Evolutionary conservation across 495 filamentous ascomycete genomes (phyloP).

Genomic region (Tuber calosporum): DNA sequence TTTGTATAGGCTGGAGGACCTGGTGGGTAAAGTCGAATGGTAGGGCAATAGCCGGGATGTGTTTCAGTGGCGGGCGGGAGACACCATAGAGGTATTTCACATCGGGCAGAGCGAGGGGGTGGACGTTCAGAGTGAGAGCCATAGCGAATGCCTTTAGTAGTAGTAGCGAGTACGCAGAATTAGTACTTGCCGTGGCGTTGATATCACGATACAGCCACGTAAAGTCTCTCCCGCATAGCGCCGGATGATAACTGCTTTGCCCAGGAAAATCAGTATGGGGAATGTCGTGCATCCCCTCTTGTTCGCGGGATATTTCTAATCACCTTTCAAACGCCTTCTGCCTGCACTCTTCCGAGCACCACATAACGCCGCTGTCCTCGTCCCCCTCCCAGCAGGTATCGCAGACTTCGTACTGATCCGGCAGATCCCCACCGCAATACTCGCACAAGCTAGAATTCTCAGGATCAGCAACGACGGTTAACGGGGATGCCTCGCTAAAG

Average conservation of each 20-base stretch:
- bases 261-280: conserved; percentile 9
- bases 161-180: conserved; percentile 56
- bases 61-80: conserved; percentile 22
- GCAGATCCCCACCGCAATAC: conserved; percentile 33
- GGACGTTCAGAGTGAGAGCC: conserved; percentile 68
- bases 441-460: conserved; percentile 39
- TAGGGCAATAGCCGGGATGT: conserved; percentile 48
- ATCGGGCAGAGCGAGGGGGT: conserved; percentile 76
- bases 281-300: background rate
- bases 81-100: conserved; percentile 94
- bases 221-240: conserved; percentile 76
- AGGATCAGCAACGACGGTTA: conserved; percentile 55
- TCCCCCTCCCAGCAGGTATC: conserved; percentile 37
- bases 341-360: conserved; percentile 71
- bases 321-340: conserved; percentile 54
- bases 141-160: conserved; percentile 75
- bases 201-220: conserved; percentile 63
- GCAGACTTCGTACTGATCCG: conserved; percentile 54
- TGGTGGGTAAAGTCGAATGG: conserved; percentile 86
- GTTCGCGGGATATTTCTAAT: background rate
- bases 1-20: conserved; percentile 71
- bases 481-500: conserved; percentile 66
- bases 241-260: conserved; percentile 62
- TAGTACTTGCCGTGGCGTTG: conserved; percentile 31
- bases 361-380: conserved; percentile 49